Evolutionary conservation across 176 grass and related monocot genomes (phyloP), one percentile per base, ranked within the genome.

Genomic region (Metroxylon sagu): DNA sequence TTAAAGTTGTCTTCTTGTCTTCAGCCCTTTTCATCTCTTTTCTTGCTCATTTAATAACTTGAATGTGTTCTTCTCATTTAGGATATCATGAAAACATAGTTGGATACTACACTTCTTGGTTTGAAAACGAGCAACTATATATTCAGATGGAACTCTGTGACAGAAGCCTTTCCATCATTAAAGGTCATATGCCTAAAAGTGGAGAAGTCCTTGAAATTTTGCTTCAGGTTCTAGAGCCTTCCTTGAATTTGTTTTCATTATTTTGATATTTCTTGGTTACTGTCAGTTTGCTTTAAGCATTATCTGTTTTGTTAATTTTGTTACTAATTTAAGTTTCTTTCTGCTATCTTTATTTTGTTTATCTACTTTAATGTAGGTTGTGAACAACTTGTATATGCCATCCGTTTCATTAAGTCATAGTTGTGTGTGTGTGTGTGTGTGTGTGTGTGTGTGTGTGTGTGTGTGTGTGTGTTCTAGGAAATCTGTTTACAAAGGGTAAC

Each of bases 61-160:
- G 58, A 31, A 17, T 60, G 30, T 43, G 29, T 49, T 68, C 50
- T 68, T 66, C 29, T 17, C 25, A 48, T 65, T 4, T 77, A 95
- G 91, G 91, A 65, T 76, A 59, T 56, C 87, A 97, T 76, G 84
- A 97, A 62, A 97, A 92, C 57, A 85, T 97, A 73, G 76, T 97
- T 67, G 73, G 80, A 65, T 97, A 97, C 65, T 91, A 91, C 81
- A 88, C 69, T 49, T 97, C 93, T 59, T 97, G 93, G 93, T 97
- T 92, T 76, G 93, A 97, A 77, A 85, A 88, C 49, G 76, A 83
- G 30, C 79, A 83, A 26, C 81, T 97, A 16, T 92, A 65, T 73
- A 92, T 97, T 85, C 93, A 97, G 76, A 92, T 92, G 87, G 93
- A 97, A 80, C 79, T 97, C 3, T 97, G 93, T 26, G 87, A 92